Base-by-base conservation (phyloP, 768 basidiomycete genomes). In the Amanita phalloides region DNA sequence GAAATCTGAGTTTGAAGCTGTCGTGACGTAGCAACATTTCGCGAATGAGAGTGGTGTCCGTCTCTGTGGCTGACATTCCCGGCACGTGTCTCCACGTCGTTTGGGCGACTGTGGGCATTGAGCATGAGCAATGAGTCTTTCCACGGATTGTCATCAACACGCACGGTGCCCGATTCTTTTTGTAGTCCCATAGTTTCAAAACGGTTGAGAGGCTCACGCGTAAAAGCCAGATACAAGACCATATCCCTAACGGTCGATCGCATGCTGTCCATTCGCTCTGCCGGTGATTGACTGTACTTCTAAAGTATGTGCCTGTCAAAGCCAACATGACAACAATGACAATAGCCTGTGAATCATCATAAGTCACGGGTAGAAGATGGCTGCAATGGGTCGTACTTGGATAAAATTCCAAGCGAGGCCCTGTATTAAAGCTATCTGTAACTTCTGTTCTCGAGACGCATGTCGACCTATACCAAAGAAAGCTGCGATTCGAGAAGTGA, bases 151-250 rank as follows among this genome's bases (percentile, higher is more conserved):
- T 23, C 54, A 56, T 39, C 56, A 53, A 41, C 30, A 61, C 57
- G 59, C 51, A 67, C 62, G 50, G 56, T 42, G 54, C 51, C 35
- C 57, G 60, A 61, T 65, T 60, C 63, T 67, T 62, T 57, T 54
- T 52, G 64, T 71, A 82, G 41, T 68, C 69, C 80, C 81, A 82
- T 49, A 71, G 68, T 1, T 73, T 65, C 54, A 81, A 58, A 43
- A 61, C 54, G n/a, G 66, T 64, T 7, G 73, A 73, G 36, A 79
- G 60, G 13, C 61, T 62, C 7, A 74, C 71, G 42, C 78, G 68
- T 21, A 71, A 64, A 32, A 78, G 57, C 77, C 81, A 83, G 3
- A 83, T 62, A 42, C 70, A 66, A 52, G 75, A 70, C 82, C 82
- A 83, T 6, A 66, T 67, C 2, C 81, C 81, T 13, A 83, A 60